These are phyloP conservation scores for Monilinia vaccinii-corymbosi DNA, from an alignment of 2,329 filamentous ascomycete genomes.

Conservation along the genomic window DNA sequence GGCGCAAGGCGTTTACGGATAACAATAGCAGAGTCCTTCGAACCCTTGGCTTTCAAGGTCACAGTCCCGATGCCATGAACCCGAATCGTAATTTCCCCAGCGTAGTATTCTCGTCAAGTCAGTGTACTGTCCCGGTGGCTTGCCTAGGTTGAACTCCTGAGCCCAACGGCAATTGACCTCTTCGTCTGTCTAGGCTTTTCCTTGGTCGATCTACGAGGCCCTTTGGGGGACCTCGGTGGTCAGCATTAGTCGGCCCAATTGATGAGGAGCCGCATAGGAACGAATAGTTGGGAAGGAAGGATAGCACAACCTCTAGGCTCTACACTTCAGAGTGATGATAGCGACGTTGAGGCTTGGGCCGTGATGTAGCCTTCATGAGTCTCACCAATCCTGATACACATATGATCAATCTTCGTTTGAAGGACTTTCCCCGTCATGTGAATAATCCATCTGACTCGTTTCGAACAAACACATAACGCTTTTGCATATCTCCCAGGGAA, in stretches of 20 bases:
- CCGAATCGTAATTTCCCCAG: background rate
- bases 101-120: background rate
- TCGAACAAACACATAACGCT: background rate
- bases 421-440: background rate
- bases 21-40: background rate
- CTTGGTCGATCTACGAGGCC: background rate
- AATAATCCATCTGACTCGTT: background rate
- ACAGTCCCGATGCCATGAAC: background rate
- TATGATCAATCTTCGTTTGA: background rate
- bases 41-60: background rate
- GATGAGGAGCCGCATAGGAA: background rate
- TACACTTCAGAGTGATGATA: background rate
- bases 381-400: background rate
- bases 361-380: background rate
- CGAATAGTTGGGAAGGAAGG: background rate
- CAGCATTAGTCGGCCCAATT: background rate
- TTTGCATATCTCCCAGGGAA: too few relatives aligned
- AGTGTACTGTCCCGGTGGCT: background rate
- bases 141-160: background rate
- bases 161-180: background rate
- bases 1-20: constrained; percentile 1
- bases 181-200: background rate
- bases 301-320: background rate
- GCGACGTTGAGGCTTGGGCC: background rate
- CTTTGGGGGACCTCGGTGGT: background rate